Percentiles rank a stretch among this genome's conserved stretches.
Conservation (phyloP, 2,329 filamentous ascomycete species). For the Diaporthe citriasiana region DNA sequence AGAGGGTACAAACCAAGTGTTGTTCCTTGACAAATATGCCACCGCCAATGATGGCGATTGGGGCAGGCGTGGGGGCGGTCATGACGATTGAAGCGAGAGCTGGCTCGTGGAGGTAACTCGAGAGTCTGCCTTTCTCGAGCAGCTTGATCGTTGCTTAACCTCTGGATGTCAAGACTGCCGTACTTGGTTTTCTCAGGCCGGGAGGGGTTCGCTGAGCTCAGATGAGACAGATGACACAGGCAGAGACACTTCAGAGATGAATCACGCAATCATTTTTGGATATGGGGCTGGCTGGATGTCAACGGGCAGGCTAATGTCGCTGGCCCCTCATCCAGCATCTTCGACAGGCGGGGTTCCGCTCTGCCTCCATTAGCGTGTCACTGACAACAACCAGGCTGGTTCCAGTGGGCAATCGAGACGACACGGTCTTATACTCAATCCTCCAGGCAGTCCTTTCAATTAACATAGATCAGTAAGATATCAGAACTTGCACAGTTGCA, state of each 20-base stretch:
- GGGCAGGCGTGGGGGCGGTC: slow-evolving; percentile 36
- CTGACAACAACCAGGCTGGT: background rate
- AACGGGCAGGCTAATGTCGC: slow-evolving; percentile 3
- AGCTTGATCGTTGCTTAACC: background rate
- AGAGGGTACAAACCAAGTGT: slow-evolving; percentile 62
- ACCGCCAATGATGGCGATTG: slow-evolving; percentile 71
- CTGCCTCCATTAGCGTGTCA: background rate
- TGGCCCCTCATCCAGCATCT: slow-evolving; percentile 21
- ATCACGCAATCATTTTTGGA: background rate
- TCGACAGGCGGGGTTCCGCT: slow-evolving; percentile 16
- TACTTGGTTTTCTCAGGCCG: background rate
- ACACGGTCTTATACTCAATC: background rate
- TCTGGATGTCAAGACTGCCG: background rate
- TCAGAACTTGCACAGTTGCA: background rate
- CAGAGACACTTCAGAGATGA: background rate
- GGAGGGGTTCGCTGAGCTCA: background rate
- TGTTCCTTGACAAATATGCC: slow-evolving; percentile 74
- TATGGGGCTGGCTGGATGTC: background rate
- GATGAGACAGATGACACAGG: background rate
- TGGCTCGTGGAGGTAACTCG: background rate
- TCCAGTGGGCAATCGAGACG: background rate
- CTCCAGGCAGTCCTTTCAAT: background rate
- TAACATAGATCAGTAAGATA: background rate
- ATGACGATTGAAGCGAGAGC: background rate
- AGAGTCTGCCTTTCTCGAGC: background rate